Conservation (phyloP, 148 eudicot genomes). For the Chenopodium berlandieri region DNA sequence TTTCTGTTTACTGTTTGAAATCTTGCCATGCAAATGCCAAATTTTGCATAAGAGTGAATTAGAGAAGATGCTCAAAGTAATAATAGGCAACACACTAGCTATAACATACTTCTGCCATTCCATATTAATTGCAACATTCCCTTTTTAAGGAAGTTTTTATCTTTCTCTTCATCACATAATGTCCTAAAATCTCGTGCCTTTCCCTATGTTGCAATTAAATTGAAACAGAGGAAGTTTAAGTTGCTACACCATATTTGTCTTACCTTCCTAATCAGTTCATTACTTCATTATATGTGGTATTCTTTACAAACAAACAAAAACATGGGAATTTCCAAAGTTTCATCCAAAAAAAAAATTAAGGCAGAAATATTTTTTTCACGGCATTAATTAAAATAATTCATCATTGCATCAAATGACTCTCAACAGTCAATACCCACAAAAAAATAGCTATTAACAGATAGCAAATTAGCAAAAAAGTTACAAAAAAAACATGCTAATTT, state of each 20-base stretch:
- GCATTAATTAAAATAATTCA: not conserved
- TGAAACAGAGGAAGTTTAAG: no score
- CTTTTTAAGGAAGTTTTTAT: no score
- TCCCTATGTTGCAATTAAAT: no score
- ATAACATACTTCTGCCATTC: no score
- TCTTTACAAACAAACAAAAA: not conserved
- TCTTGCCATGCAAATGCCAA: not conserved
- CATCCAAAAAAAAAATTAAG: not conserved
- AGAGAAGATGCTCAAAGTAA: no score
- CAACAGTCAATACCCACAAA: not conserved
- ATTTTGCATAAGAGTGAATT: not conserved
- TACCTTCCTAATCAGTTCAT: not conserved
- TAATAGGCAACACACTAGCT: no score
- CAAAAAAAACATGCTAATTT: not conserved
- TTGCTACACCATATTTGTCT: not conserved
- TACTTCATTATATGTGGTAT: not conserved
- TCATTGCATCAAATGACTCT: not conserved
- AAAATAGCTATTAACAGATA: not conserved
- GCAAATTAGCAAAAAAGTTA: not conserved
- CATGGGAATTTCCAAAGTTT: not conserved
- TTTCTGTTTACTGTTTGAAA: not conserved
- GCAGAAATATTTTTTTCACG: not conserved
- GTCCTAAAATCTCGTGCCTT: no score
- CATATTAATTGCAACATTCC: no score
- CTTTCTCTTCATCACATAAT: no score